phyloP scores from a whole-genome alignment of 305 asterid genomes.

The Fraxinus xanthoxyloides region DNA sequence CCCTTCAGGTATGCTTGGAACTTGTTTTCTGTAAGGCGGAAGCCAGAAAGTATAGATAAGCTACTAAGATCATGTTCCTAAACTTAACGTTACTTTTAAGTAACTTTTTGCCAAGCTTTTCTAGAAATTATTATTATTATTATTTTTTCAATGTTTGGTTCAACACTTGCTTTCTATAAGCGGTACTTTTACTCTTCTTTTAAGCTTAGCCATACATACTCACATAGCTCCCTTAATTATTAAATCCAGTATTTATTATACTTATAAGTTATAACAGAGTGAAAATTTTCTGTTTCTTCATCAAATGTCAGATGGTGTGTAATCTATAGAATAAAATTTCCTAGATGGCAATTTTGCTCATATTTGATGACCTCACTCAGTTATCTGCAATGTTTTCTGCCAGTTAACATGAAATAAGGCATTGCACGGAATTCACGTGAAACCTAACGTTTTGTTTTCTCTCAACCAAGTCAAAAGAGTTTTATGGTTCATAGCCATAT shows the following conservation, averaged over 20 bases:
- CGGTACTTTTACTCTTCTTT: background rate
- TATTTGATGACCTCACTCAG: background rate
- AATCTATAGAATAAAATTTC: background rate
- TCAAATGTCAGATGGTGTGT: background rate
- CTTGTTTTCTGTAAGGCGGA: constrained; percentile 5
- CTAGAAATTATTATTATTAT: background rate
- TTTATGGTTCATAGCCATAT: background rate
- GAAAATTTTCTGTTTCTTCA: background rate
- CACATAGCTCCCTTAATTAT: background rate
- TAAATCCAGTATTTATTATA: background rate
- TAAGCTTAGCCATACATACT: background rate
- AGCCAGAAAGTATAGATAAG: background rate
- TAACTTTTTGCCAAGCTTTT: background rate
- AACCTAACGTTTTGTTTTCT: background rate
- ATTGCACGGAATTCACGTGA: background rate
- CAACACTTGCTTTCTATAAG: background rate
- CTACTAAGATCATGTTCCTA: background rate
- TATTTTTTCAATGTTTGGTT: too few relatives aligned
- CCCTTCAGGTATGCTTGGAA: constrained; percentile 41
- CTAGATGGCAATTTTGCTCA: background rate
- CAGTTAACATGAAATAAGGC: background rate
- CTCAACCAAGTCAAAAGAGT: background rate
- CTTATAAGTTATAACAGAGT: background rate
- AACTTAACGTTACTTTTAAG: background rate
- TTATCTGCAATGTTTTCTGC: background rate